These are phyloP conservation scores for Termitomyces sp. DNA, from an alignment of 768 basidiomycete genomes.

Conservation along the genomic window DNA sequence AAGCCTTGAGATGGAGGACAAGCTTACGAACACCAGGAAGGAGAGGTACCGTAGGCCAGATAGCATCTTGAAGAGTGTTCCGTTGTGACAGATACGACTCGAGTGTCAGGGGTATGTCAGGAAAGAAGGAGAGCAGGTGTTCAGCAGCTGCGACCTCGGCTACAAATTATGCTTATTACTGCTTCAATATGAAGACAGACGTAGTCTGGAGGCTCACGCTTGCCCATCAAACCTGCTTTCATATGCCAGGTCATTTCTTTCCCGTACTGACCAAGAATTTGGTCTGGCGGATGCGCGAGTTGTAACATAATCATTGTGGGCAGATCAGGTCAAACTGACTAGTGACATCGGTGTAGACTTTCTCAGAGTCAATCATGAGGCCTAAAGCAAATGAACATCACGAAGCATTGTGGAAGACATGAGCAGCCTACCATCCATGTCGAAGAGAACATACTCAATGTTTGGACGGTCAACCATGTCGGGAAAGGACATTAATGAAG, in stretches of 20 bases:
- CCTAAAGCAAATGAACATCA: slow-evolving; percentile 31
- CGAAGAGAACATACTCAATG: slow-evolving; percentile 64
- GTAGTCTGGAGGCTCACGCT: slow-evolving; percentile 39
- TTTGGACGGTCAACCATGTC: slow-evolving; percentile 13
- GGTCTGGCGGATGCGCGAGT: slow-evolving; percentile 36
- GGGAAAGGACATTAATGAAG: not conserved
- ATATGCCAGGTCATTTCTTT: slow-evolving; percentile 85
- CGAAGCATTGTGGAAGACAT: not conserved
- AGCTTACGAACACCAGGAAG: slow-evolving; percentile 73
- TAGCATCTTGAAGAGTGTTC: slow-evolving; percentile 48
- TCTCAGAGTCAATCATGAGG: slow-evolving; percentile 72
- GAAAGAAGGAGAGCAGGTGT: slow-evolving; percentile 75
- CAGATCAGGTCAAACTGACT: slow-evolving; percentile 38
- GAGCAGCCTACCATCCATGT: slow-evolving; percentile 55
- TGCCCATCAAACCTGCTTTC: slow-evolving; percentile 86
- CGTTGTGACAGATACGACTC: slow-evolving; percentile 57
- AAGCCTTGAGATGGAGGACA: slow-evolving; percentile 60
- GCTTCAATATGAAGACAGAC: too few relatives aligned
- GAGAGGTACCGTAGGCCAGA: slow-evolving; percentile 65
- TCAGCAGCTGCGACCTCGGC: slow-evolving; percentile 59
- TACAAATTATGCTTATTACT: slow-evolving; percentile 17
- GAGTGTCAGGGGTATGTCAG: slow-evolving; percentile 58
- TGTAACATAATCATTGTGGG: not conserved
- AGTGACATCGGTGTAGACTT: slow-evolving; percentile 71
- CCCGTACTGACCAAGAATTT: slow-evolving; percentile 65